Percentiles rank a stretch among this genome's conserved stretches.
phyloP scores from a whole-genome alignment of 768 basidiomycete species.

The Boletus reticuloceps region DNA sequence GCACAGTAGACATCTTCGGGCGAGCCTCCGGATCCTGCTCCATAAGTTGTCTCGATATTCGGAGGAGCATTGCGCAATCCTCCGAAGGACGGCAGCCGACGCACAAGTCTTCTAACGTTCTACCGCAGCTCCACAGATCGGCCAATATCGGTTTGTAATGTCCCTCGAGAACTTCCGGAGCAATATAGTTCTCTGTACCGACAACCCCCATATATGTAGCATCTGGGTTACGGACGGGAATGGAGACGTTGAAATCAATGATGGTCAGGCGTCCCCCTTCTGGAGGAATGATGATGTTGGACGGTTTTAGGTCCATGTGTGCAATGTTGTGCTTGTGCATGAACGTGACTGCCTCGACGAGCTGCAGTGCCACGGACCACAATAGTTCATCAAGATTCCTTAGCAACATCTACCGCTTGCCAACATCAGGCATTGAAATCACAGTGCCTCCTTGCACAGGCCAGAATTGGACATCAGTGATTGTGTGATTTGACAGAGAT shows the following conservation, averaged over 20 bases:
- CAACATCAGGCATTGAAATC: neutral
- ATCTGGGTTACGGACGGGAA: neutral
- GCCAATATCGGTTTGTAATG: neutral
- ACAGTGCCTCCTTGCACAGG: neutral
- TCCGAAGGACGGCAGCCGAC: neutral
- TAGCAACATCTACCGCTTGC: neutral
- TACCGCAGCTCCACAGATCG: slow-evolving; percentile 4
- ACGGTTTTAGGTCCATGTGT: slow-evolving; percentile 15
- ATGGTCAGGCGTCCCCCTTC: neutral
- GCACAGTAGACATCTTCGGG: neutral
- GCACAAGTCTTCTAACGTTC: neutral
- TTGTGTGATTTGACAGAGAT: slow-evolving; percentile 10
- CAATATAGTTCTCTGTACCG: neutral
- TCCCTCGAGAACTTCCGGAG: neutral
- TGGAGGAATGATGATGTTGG: neutral
- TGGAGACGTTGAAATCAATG: neutral
- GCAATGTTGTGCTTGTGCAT: slow-evolving; percentile 17
- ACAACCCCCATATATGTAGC: neutral
- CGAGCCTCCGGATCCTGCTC: neutral
- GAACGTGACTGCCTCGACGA: slow-evolving; percentile 3
- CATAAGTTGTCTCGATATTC: neutral
- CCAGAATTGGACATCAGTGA: slow-evolving; percentile 1
- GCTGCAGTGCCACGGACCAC: neutral
- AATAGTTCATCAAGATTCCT: neutral
- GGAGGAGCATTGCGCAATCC: neutral